A percentile compares a stretch with the other conserved stretches of the same genome.
Evolutionary conservation across 164 flowering plant species (phyloP).

Genomic region (Magnolia kwangsiensis): DNA sequence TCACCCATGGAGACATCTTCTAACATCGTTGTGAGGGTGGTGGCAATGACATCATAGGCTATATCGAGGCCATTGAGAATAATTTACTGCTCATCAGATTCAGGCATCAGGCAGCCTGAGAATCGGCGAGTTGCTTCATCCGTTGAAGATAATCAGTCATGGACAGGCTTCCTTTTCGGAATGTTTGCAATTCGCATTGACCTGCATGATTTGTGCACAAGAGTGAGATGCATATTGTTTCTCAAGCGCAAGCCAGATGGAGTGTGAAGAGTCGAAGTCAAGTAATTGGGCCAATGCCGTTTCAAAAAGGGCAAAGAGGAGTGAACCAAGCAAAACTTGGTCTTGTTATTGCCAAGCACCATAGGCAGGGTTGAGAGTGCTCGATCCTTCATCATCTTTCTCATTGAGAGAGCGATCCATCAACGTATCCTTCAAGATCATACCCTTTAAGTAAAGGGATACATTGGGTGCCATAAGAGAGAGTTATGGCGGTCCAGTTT

Average conservation of each 20-base stretch:
- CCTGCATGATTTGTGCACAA: no score
- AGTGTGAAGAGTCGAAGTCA: not conserved
- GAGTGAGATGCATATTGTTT: not conserved
- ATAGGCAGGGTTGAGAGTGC: not conserved
- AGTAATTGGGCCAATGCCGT: not conserved
- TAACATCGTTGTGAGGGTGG: not conserved
- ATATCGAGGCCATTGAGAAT: not conserved
- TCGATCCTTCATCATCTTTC: not conserved
- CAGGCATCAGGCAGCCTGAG: not conserved
- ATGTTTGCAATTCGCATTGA: no score
- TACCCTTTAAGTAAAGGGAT: conserved; percentile 3
- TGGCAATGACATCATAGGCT: not conserved
- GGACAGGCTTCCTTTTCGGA: no score
- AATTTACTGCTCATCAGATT: not conserved
- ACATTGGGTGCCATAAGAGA: not conserved
- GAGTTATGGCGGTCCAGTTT: no score
- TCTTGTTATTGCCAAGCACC: not conserved
- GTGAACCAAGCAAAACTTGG: not conserved
- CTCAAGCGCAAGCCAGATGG: not conserved
- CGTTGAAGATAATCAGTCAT: no score
- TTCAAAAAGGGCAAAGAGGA: not conserved
- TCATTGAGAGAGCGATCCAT: conserved; percentile 2
- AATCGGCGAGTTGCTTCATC: not conserved
- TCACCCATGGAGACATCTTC: not conserved
- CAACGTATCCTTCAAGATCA: not conserved